Evolutionary conservation across 2,329 filamentous ascomycete genomes (phyloP), one percentile per base, ranked within the genome.

Genomic region (Lanzia echinophila): DNA sequence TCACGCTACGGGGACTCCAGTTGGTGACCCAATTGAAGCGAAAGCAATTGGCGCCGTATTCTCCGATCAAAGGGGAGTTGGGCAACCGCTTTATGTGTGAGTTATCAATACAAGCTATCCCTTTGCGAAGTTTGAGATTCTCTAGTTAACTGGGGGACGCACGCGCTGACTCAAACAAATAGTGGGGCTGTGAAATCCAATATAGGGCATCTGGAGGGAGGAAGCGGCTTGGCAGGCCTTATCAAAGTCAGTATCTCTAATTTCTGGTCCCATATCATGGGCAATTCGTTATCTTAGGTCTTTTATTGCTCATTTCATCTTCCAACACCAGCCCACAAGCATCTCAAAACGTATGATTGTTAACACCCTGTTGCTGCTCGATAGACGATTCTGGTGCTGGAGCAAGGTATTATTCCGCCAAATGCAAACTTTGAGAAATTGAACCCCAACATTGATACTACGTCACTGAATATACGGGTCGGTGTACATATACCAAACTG

Each of bases 1-100:
- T 0, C 75, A 77, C 52, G 75, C 74, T 15, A 71, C 69, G 0
- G 42, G 19, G 2, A 51, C 31, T 34, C 28, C 39, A 31, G n/a
- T 45, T 34, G 41, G 15, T 13, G 49, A 51, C 13, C 41, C 49
- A 8, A 45, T 44, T 28, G 49, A 51, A 22, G 47, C 24, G 13
- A 24, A 20, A 17, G 49, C 49, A 2, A 44, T 51, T 45, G 49
- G 39, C 2, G 20, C 24, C 6, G 39, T 42, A 3, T 52, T 53
- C 43, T 52, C 39, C 58, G 58, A 36, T 47, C 50, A 59, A 11
- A 19, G 34, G 15, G 33, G 36, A 5, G 15, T n/a, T 33, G 24
- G 20, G 43, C 8, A 43, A 17, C 46, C 46, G 19, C 28, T 50
- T 28, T 45, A 24, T 31, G 20, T 45, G 42, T 45, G 22, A 45